phyloP scores from a whole-genome alignment of 495 filamentous ascomycete species.

The Friedmanniomyces endolithicus region DNA sequence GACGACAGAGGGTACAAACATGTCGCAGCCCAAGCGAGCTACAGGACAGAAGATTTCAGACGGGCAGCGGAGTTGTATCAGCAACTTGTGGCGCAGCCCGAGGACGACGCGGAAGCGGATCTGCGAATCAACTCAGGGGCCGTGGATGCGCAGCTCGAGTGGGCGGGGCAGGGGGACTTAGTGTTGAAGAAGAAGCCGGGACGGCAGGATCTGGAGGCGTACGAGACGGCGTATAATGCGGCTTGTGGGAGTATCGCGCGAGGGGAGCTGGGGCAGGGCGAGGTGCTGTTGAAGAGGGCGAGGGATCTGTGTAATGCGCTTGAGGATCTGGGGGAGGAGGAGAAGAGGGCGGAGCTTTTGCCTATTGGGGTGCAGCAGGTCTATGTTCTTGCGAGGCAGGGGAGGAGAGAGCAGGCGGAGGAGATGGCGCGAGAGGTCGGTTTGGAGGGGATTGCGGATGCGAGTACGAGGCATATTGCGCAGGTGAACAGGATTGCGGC shows the following conservation, averaged over 20 bases:
- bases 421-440: conserved; percentile 51
- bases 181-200: conserved; percentile 44
- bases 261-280: conserved; percentile 60
- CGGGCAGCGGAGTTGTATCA: conserved; percentile 58
- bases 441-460: conserved; percentile 46
- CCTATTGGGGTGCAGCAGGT: conserved; percentile 80
- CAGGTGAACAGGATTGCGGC: conserved; percentile 63
- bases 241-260: conserved; percentile 76
- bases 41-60: conserved; percentile 72
- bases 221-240: conserved; percentile 87
- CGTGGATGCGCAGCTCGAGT: conserved; percentile 73
- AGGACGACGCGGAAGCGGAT: conserved; percentile 54
- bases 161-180: conserved; percentile 50
- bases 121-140: conserved; percentile 74
- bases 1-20: conserved; percentile 56
- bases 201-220: conserved; percentile 60
- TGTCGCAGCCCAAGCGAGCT: conserved; percentile 78
- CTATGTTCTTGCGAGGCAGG: conserved; percentile 61
- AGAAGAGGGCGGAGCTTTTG: conserved; percentile 68
- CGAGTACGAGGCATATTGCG: conserved; percentile 63
- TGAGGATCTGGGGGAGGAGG: conserved; percentile 71
- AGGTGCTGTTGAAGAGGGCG: conserved; percentile 69
- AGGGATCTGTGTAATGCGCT: conserved; percentile 73
- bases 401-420: conserved; percentile 61
- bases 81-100: conserved; percentile 47